A percentile compares a stretch with the other conserved stretches of the same genome.
Evolutionary conservation across 805 yeast genomes (phyloP).

Genomic region (Metschnikowia matae): DNA sequence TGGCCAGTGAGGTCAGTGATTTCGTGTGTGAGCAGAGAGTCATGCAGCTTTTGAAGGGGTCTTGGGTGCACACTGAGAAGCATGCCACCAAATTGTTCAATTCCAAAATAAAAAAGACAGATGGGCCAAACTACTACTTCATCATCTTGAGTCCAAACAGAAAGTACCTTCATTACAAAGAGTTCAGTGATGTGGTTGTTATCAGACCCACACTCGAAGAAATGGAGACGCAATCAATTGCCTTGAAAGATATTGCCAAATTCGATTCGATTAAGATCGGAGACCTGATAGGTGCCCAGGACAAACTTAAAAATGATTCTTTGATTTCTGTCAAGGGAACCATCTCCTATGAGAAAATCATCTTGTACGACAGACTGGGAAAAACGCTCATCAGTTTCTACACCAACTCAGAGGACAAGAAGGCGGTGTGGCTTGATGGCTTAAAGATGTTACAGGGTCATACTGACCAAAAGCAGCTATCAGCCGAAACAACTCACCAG

Average conservation of each 20-base stretch:
- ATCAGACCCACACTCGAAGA: constrained; percentile 54
- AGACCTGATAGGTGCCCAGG: constrained; percentile 39
- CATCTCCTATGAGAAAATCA: constrained; percentile 52
- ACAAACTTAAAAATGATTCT: constrained; percentile 38
- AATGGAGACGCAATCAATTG: constrained; percentile 50
- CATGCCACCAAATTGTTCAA: constrained; percentile 37
- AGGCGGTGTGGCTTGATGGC: constrained; percentile 78
- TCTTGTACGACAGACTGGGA: constrained; percentile 41
- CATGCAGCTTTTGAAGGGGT: constrained; percentile 66
- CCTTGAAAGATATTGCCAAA: constrained; percentile 46
- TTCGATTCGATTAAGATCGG: constrained; percentile 50
- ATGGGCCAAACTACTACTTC: constrained; percentile 44
- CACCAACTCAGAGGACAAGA: constrained; percentile 64
- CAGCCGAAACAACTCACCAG: constrained; percentile 36
- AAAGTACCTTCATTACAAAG: constrained; percentile 56
- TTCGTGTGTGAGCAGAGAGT: constrained; percentile 76
- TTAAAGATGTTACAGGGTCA: constrained; percentile 45
- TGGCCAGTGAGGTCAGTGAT: constrained; percentile 56
- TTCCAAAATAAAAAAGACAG: constrained; percentile 16
- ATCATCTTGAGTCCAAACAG: constrained; percentile 66
- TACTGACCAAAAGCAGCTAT: constrained; percentile 29
- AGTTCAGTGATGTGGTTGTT: constrained; percentile 45
- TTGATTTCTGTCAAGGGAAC: constrained; percentile 56
- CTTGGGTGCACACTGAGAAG: constrained; percentile 71
- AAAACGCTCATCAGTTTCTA: constrained; percentile 53